phyloP scores from a whole-genome alignment of 2,329 filamentous ascomycete species.

The Corinectria fuckeliana region DNA sequence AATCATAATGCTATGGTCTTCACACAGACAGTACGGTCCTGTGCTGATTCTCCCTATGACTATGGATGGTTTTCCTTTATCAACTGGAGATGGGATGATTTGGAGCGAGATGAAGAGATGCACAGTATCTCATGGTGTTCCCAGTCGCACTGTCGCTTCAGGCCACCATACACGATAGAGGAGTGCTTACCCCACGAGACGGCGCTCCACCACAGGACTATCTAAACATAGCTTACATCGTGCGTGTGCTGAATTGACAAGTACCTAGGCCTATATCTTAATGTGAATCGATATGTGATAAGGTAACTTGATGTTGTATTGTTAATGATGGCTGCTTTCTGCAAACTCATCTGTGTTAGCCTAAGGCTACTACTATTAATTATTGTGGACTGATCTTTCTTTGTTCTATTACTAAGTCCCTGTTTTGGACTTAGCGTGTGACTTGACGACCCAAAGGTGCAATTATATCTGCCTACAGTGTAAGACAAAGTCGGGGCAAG shows the following conservation, averaged over 20 bases:
- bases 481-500: no score
- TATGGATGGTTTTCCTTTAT: not conserved
- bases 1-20: not conserved
- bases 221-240: not conserved
- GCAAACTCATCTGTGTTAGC: no score
- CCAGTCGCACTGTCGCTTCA: not conserved
- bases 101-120: not conserved
- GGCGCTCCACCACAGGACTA: not conserved
- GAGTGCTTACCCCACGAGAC: not conserved
- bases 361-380: no score
- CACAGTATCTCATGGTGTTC: not conserved
- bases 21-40: not conserved
- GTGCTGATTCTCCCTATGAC: not conserved
- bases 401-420: not conserved
- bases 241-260: not conserved
- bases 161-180: not conserved
- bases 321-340: not conserved
- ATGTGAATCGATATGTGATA: not conserved
- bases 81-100: not conserved
- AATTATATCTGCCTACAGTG: no score
- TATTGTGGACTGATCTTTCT: not conserved
- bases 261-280: not conserved
- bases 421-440: no score
- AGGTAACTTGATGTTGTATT: not conserved
- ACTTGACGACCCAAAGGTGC: no score